phyloP scores from a whole-genome alignment of 495 filamentous ascomycete species.

The Neohortaea acidophila region DNA sequence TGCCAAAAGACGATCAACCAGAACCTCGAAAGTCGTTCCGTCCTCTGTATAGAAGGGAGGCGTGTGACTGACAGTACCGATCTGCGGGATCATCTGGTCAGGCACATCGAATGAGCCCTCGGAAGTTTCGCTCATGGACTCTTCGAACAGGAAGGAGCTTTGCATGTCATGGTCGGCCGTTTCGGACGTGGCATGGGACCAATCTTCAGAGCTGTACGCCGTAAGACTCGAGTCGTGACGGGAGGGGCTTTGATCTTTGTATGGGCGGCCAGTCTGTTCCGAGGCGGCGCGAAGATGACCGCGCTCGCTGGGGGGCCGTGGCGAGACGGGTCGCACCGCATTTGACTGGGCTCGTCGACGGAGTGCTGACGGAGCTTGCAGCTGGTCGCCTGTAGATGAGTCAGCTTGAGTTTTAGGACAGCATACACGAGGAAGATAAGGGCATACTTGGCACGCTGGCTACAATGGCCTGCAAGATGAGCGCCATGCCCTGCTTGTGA shows the following conservation, averaged over 20 bases:
- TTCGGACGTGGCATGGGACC: constrained; percentile 2
- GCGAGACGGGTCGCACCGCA: constrained; percentile 21
- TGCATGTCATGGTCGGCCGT: constrained; percentile 10
- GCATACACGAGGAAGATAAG: constrained; percentile 14
- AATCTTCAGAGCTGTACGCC: constrained; percentile 7
- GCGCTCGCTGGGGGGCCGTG: constrained; percentile 16
- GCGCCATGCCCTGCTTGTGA: constrained; percentile 61
- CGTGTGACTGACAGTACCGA: too few species aligned
- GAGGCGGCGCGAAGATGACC: constrained; percentile 28
- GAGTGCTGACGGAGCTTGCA: constrained; percentile 1
- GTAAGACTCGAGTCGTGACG: constrained; percentile 18
- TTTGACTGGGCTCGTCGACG: constrained; percentile 26
- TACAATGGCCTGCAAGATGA: constrained; percentile 51
- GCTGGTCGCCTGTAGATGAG: too few species aligned
- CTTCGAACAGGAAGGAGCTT: constrained; percentile 21
- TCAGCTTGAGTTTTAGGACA: constrained; percentile 6
- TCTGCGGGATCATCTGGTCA: too few species aligned
- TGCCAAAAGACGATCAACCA: constrained; percentile 72
- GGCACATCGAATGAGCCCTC: constrained; percentile 12
- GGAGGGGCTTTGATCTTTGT: constrained; percentile 14
- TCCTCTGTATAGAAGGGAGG: too few species aligned
- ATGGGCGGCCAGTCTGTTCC: constrained; percentile 21
- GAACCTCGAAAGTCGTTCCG: constrained; percentile 56
- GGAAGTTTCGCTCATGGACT: constrained; percentile 24
- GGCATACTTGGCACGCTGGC: constrained; percentile 18